These are phyloP conservation scores for Yamadazyma sp. DNA, from an alignment of 1,139 yeast genomes.

Conservation along the genomic window DNA sequence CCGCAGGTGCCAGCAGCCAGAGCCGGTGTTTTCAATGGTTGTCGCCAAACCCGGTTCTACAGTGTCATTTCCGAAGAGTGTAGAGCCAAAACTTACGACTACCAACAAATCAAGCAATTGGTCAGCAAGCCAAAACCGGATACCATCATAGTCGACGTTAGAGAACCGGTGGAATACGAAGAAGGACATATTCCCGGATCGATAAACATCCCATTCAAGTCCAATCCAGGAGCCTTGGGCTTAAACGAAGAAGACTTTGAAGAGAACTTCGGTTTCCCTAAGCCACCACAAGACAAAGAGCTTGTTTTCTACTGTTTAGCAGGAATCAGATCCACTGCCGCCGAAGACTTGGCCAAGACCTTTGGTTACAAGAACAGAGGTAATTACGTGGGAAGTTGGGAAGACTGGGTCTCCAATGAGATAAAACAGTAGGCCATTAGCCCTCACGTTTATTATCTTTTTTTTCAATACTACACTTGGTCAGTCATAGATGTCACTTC, in stretches of 20 bases:
- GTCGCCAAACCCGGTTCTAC: conserved; percentile 14
- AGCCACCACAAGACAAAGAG: conserved; percentile 71
- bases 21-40: not conserved
- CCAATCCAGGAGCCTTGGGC: conserved; percentile 92
- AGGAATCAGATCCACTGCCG: conserved; percentile 88
- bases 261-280: conserved; percentile 78
- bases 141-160: conserved; percentile 74
- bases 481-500: not conserved
- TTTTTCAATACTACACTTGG: no score
- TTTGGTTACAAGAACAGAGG: conserved; percentile 82
- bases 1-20: not conserved
- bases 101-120: conserved; percentile 54
- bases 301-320: conserved; percentile 89
- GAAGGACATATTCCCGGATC: conserved; percentile 81
- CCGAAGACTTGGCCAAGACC: conserved; percentile 88
- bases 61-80: conserved; percentile 33
- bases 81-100: conserved; percentile 55
- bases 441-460: not conserved
- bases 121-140: conserved; percentile 41
- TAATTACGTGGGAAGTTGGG: conserved; percentile 79
- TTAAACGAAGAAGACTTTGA: conserved; percentile 76
- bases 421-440: conserved; percentile 3
- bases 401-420: conserved; percentile 74
- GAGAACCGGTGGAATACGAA: conserved; percentile 83
- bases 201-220: conserved; percentile 83